These are phyloP conservation scores for Jatropha curcas DNA, from an alignment of 345 rosid species.

Conservation along the genomic window DNA sequence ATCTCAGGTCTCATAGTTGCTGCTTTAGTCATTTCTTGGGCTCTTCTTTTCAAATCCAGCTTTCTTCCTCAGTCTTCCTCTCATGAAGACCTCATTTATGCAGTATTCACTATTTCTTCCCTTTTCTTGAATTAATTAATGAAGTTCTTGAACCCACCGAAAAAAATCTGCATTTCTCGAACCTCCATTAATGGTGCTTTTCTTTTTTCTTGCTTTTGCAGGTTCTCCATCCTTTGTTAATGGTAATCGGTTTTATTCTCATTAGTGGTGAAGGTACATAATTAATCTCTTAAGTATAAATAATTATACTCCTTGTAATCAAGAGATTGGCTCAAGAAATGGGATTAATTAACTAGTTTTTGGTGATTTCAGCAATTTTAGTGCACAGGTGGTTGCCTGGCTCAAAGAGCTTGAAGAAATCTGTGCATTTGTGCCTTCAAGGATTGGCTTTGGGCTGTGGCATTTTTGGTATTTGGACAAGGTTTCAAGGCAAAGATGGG, in stretches of 20 bases:
- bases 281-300: too few relatives aligned
- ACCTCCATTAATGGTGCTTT: neutral
- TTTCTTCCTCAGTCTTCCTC: conserved; percentile 53
- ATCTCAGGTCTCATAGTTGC: conserved; percentile 59
- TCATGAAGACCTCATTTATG: conserved; percentile 56
- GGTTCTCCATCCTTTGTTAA: conserved; percentile 81
- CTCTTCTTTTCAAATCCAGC: conserved; percentile 58
- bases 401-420: conserved; percentile 79
- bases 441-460: conserved; percentile 84
- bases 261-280: conserved; percentile 97
- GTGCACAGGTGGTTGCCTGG: conserved; percentile 91
- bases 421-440: conserved; percentile 82
- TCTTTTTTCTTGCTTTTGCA: conserved; percentile 19
- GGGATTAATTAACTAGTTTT: neutral
- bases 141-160: neutral
- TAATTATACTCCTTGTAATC: neutral
- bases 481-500: conserved; percentile 62
- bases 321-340: neutral
- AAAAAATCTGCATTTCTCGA: conserved; percentile 3
- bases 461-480: conserved; percentile 87
- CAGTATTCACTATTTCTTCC: conserved; percentile 37
- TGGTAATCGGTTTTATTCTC: conserved; percentile 95
- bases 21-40: conserved; percentile 66
- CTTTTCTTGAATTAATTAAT: neutral
- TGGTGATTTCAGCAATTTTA: conserved; percentile 62